Evolutionary conservation across 345 rosid species (phyloP).

Genomic region (Aquilaria sinensis): DNA sequence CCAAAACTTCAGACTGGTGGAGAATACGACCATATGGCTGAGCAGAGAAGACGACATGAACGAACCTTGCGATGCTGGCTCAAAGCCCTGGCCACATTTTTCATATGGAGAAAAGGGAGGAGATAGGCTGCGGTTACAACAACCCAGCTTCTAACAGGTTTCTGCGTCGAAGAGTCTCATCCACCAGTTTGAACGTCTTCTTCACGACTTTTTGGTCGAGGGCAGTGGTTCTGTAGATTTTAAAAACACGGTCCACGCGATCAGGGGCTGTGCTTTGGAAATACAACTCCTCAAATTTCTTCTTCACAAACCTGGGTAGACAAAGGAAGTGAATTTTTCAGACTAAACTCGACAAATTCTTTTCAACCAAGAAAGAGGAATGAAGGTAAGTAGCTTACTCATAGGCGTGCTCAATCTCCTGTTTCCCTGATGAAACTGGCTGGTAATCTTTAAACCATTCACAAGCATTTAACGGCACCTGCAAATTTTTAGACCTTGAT

Average conservation of each 20-base stretch:
- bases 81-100: conserved; percentile 18
- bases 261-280: conserved; percentile 82
- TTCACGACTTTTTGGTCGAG: conserved; percentile 96
- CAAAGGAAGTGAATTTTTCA: background rate
- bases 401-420: conserved; percentile 92
- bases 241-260: conserved; percentile 85
- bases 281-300: conserved; percentile 91
- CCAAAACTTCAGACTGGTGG: conserved; percentile 22
- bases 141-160: conserved; percentile 93
- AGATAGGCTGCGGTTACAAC: conserved; percentile 32
- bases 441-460: conserved; percentile 97
- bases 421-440: conserved; percentile 81
- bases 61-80: background rate
- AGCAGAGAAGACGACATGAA: conserved; percentile 11
- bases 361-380: background rate
- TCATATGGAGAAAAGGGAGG: conserved; percentile 19
- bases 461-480: conserved; percentile 87
- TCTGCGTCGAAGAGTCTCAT: conserved; percentile 86
- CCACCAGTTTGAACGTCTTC: conserved; percentile 98
- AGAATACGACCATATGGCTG: conserved; percentile 12
- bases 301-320: conserved; percentile 75
- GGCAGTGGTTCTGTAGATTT: conserved; percentile 91
- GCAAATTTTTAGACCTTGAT: conserved; percentile 1
- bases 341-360: background rate
- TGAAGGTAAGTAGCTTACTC: conserved; percentile 50